Evolutionary conservation across 1,284 basidiomycete genomes (phyloP).

Genomic region (Ustilago lituana): DNA sequence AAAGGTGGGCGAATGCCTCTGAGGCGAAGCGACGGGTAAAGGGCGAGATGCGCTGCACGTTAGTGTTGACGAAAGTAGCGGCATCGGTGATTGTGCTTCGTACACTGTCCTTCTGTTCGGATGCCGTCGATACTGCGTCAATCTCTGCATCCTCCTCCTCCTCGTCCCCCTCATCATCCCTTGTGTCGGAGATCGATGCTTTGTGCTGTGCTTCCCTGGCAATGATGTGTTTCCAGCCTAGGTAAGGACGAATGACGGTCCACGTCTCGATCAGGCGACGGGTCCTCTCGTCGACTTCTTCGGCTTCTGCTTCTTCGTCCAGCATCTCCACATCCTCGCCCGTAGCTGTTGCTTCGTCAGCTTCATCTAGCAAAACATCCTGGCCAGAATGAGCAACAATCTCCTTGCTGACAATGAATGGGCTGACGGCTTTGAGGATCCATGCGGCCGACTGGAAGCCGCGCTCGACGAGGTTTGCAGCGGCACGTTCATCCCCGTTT

Average conservation of each 20-base stretch:
- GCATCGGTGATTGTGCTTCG: not conserved
- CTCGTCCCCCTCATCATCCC: constrained; percentile 17
- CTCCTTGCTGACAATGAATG: constrained; percentile 53
- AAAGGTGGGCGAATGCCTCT: constrained; percentile 64
- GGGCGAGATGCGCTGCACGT: constrained; percentile 40
- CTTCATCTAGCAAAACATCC: constrained; percentile 1
- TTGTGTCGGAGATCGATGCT: not conserved
- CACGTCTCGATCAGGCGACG: constrained; percentile 50
- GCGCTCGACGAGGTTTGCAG: constrained; percentile 62
- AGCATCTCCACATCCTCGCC: constrained; percentile 13
- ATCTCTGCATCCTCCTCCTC: constrained; percentile 16
- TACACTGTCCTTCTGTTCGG: constrained; percentile 1
- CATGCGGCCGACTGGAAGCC: constrained; percentile 63
- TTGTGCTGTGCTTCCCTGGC: constrained; percentile 8
- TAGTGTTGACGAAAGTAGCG: constrained; percentile 28
- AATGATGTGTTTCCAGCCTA: constrained; percentile 47
- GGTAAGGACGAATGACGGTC: constrained; percentile 53
- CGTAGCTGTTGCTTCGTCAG: not conserved
- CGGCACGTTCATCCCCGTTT: constrained; percentile 59
- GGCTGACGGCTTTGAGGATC: constrained; percentile 58
- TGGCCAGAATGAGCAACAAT: constrained; percentile 1
- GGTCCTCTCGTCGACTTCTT: constrained; percentile 39
- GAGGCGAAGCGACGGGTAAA: constrained; percentile 64
- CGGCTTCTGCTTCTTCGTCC: constrained; percentile 31
- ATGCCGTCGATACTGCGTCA: not conserved